Base-by-base conservation (phyloP, 2,329 filamentous ascomycete genomes). In the Biscogniauxia mediterranea region DNA sequence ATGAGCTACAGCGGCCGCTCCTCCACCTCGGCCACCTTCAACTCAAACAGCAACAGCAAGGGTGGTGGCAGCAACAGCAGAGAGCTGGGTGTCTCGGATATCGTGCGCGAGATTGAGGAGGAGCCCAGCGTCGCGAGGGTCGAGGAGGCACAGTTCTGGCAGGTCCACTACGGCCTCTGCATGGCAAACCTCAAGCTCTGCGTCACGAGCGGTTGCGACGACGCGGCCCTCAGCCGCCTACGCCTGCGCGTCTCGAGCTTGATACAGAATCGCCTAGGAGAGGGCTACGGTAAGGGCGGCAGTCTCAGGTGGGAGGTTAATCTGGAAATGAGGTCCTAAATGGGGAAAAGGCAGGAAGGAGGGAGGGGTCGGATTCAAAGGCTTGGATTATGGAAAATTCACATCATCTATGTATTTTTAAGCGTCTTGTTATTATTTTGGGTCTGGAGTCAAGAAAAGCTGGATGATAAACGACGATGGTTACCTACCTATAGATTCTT, bases 131-230 rank as follows among this genome's bases (percentile, higher is more conserved):
- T 98, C 25, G 84, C 85, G 52, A 84, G 84, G 1, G 87, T 99
- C 54, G 92, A 97, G 61, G 93, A 97, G 71, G 94, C 93, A 1
- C 89, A 93, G 73, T 97, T 99, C 76, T 99, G 95, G 95, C 95
- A 99, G 79, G 95, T 97, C 15, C 95, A 99, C 77, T 97, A 98
- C 74, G 93, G 94, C 1, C 81, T 98, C 50, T 96, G 93, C 72
- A 96, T 98, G 90, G 95, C 95, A 8, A 97, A 96, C 73, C 76
- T 99, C 67, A 96, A 92, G 75, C 77, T 99, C 20, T 85, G 88
- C 61, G 85, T 97, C 25, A 74, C 79, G 4, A 80, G 78, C 64
- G 89, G 88, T 4, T 80, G 77, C 53, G 88, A 90, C 52, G 92
- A 95, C 63, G 85, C 89, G 15, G 85, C 88, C 5, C 79, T 96